A percentile compares a stretch with the other conserved stretches of the same genome.
These are phyloP conservation scores for Colletotrichum sp. DNA, from an alignment of 2,329 filamentous ascomycete genomes.

Conservation along the genomic window DNA sequence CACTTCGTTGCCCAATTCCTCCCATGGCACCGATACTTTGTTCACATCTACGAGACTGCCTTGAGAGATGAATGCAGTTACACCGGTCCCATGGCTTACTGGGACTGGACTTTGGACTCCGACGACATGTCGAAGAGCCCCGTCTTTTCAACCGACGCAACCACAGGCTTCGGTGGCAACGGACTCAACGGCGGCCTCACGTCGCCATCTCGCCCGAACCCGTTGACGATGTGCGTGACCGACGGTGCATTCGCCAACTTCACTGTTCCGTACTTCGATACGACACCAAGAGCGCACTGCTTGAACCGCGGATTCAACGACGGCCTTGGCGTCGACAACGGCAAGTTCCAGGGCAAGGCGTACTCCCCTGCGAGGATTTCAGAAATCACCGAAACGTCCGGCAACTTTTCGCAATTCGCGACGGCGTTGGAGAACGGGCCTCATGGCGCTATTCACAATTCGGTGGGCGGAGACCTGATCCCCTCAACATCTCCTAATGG, in stretches of 20 bases:
- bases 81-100: slow-evolving; percentile 27
- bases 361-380: slow-evolving; percentile 19
- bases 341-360: not conserved
- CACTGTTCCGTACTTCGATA: slow-evolving; percentile 20
- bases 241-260: slow-evolving; percentile 30
- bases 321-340: not conserved
- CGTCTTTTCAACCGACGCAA: slow-evolving; percentile 20
- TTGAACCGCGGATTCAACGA: slow-evolving; percentile 27
- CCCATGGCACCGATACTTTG: slow-evolving; percentile 39
- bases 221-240: not conserved
- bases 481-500: slow-evolving; percentile 29
- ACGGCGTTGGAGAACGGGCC: slow-evolving; percentile 28
- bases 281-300: slow-evolving; percentile 25
- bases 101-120: slow-evolving; percentile 39
- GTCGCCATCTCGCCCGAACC: slow-evolving; percentile 4
- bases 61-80: slow-evolving; percentile 32
- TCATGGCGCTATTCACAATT: slow-evolving; percentile 30
- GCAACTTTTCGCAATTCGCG: slow-evolving; percentile 17
- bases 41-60: slow-evolving; percentile 32
- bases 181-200: slow-evolving; percentile 18
- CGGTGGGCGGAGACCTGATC: slow-evolving; percentile 30
- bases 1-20: slow-evolving; percentile 35
- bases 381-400: not conserved
- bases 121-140: slow-evolving; percentile 26
- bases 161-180: slow-evolving; percentile 34